Conservation (phyloP, 2,329 filamentous ascomycete genomes). For the Colletotrichum karsti region DNA sequence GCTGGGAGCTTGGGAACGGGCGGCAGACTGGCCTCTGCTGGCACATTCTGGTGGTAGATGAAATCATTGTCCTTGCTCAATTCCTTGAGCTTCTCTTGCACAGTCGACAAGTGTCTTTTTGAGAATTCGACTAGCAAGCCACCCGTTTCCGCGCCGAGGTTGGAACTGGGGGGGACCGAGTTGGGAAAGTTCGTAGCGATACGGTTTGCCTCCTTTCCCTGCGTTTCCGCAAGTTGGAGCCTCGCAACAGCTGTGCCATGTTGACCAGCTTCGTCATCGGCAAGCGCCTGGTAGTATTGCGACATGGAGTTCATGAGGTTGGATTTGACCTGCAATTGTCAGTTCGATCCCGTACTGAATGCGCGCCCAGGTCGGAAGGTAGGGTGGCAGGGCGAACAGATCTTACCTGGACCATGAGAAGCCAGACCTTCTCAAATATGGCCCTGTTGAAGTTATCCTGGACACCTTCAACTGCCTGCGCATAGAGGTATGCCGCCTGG, state of each 20-base stretch:
- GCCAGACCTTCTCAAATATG: constrained; percentile 95
- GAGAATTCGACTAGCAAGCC: constrained; percentile 79
- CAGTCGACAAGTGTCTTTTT: constrained; percentile 80
- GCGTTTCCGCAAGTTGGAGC: constrained; percentile 80
- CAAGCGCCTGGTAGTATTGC: constrained; percentile 91
- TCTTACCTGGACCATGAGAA: constrained; percentile 79
- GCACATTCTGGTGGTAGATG: constrained; percentile 94
- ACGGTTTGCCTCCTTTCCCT: constrained; percentile 81
- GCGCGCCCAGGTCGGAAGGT: neutral
- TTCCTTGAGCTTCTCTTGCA: constrained; percentile 82
- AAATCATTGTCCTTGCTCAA: constrained; percentile 95
- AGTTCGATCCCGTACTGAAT: constrained; percentile 25
- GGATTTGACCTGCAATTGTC: constrained; percentile 70
- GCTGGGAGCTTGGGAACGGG: constrained; percentile 91
- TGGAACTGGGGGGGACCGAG: constrained; percentile 81
- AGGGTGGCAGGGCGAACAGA: neutral
- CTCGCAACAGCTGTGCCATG: constrained; percentile 87
- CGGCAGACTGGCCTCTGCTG: constrained; percentile 82
- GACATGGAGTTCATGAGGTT: constrained; percentile 85
- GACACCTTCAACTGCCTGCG: constrained; percentile 86
- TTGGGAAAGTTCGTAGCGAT: constrained; percentile 82
- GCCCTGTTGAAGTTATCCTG: constrained; percentile 92
- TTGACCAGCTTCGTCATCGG: constrained; percentile 88
- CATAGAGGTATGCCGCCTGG: constrained; percentile 88
- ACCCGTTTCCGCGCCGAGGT: constrained; percentile 83